Base-by-base conservation (phyloP, 2,329 filamentous ascomycete genomes). In the Colletotrichum paranaense region DNA sequence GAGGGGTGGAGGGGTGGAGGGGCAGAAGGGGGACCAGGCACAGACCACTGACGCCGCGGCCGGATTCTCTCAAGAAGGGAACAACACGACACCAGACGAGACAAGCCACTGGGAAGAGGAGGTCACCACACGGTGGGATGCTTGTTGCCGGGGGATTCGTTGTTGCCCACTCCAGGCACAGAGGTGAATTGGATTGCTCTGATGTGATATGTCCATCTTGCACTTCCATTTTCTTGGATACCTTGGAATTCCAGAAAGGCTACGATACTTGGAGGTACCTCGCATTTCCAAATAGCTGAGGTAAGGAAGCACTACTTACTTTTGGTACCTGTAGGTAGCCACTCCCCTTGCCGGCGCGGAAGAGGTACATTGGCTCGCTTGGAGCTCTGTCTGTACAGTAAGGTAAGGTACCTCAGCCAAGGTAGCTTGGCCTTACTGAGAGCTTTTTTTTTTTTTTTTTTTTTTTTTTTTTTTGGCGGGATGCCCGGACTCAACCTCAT, bases 1-100 rank as follows among this genome's bases (percentile, higher is more conserved):
- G 70, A 72, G 66, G 69, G 70, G 70, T 67, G 65, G 62, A 66
- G 42, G 64, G 49, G 68, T 56, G 42, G 46, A 52, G 46, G 19
- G n/a, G n/a, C 56, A 70, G 60, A 67, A 52, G 22, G 49, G 46
- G 32, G 68, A 35, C 46, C 56, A 59, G 46, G 26, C 62, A 28
- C 64, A 56, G 57, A 56, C 69, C 55, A 70, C 42, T 38, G 60
- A 55, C 67, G 67, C 67, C 35, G 66, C 42, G 24, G 35, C 62
- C n/a, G 52, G 62, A 57, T 65, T 49, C 38, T 56, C 52, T 65
- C 62, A n/a, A 19, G n/a, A 35, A 35, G 32, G 32, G 32, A 64
- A 55, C 30, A 55, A n/a, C 22, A 55, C 52, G 12, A 24, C n/a
- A 62, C 52, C 30, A 59, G 32, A 57, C 58, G 22, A 55, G 49